Conservation (phyloP, 2,329 filamentous ascomycete genomes). For the Exophiala lecanii-corni region DNA sequence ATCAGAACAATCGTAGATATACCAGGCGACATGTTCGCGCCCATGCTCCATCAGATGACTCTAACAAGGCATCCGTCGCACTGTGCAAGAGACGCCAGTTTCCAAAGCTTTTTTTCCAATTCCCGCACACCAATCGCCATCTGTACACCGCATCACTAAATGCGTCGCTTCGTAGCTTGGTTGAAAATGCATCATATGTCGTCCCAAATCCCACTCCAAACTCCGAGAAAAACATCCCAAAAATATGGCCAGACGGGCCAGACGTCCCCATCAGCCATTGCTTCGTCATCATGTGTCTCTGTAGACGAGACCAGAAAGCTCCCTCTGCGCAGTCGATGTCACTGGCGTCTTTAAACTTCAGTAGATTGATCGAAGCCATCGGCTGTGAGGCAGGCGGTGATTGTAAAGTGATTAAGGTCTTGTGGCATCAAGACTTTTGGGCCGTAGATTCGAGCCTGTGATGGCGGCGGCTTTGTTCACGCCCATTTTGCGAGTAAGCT, state of each 20-base stretch:
- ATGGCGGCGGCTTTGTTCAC: conserved; percentile 40
- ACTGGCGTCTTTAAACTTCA: too few species aligned
- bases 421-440: conserved; percentile 32
- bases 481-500: conserved; percentile 45
- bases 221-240: conserved; percentile 7
- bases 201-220: conserved; percentile 4
- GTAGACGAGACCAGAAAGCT: too few species aligned
- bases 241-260: too few species aligned
- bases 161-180: conserved; percentile 6
- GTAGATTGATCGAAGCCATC: too few species aligned
- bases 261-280: conserved; percentile 8
- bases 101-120: conserved; percentile 14
- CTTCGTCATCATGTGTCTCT: conserved; percentile 19
- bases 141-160: conserved; percentile 19
- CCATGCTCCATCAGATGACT: conserved; percentile 17
- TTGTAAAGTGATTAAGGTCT: conserved; percentile 18
- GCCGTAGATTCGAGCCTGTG: conserved; percentile 40
- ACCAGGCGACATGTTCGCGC: conserved; percentile 8
- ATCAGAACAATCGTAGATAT: conserved; percentile 19
- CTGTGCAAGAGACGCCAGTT: conserved; percentile 16
- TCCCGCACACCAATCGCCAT: conserved; percentile 11
- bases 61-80: conserved; percentile 21
- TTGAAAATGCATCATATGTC: conserved; percentile 6
- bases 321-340: too few species aligned
- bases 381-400: too few species aligned